Base-by-base conservation (phyloP, 257 asterid species). In the Solanum arcanum region DNA sequence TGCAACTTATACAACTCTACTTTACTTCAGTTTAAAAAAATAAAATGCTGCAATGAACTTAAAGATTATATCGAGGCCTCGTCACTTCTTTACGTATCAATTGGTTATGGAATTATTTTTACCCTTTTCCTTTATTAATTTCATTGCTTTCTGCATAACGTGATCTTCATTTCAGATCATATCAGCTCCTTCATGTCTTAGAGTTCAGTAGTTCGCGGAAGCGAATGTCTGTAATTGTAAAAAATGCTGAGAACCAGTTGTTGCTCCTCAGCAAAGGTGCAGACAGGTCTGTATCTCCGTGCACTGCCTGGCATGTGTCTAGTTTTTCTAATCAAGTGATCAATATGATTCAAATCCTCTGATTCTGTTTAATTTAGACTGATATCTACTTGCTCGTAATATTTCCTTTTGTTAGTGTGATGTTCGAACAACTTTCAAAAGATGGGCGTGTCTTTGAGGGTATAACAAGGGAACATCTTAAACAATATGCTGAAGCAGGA, bases 221-320 rank as follows among this genome's bases (percentile, higher is more conserved):
- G 92, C 94, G 98, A 92, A 97, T 97, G 99, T 97, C 99, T 0
- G 99, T 94, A 66, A 94, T 97, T 64, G 94, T 97, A 52, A 92
- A 91, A 84, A 94, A 91, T 73, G 88, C 72, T 11, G 96, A 94
- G 90, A 91, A 94, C 83, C 96, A 94, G 91, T 91, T 95, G 89
- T 90, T 97, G 87, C 98, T 97, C 86, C 94, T 97, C 39, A 92
- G 94, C 94, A 97, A 97, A 93, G 99, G 99, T 47, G 98, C 99
- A 11, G 99, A 97, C 94, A 95, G 96, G 99, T 96, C 84, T 86
- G 87, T 60, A 5, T 52, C 62, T 77, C 31, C 35, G 44, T 77
- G 14, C 59, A 85, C 62, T 76, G 84, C 35, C 85, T 83, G 87
- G 89, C 2, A 11, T 4, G 12, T 14, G 64, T 44, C 84, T 12